Base-by-base conservation (phyloP, 1,139 yeast genomes). In the Protomyces lactucae-debilis region DNA sequence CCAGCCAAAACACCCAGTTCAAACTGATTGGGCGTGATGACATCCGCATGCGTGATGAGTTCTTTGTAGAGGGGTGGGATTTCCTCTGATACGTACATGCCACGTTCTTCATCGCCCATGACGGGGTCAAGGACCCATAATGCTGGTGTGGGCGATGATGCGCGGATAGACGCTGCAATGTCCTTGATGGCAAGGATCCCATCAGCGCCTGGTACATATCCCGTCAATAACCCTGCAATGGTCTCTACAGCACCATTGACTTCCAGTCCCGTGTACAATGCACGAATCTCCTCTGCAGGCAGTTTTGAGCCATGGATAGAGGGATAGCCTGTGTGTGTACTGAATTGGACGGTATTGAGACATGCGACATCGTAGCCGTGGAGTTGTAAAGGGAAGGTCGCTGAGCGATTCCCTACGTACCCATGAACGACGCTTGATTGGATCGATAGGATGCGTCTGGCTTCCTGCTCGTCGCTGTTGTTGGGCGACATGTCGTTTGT, bases 21-120 rank as follows among this genome's bases (percentile, higher is more conserved):
- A 74, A 88, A 88, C 73, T 90, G 96, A 74, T 93, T 93, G 0
- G 99, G 99, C 0, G 97, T 89, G 9, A 87, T 83, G 23, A 91
- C 73, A 67, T 84, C 85, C 12, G 91, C 90, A 1, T 75, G 66
- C 1, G 78, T 73, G 18, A 74, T 71, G 53, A 92, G 74, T n/a
- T 76, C 71, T 71, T 81, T 80, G 73, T 92, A 92, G 1, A 83
- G 82, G 0, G 84, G 83, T 0, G 92, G 80, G 61, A 90, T 88
- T 23, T 83, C 82, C 68, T 84, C 81, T 55, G 85, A 82, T 10
- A 93, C 97, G 72, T 93, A 93, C 35, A 92, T 74, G 23, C 57
- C 61, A 66, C 80, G 81, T 1, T 96, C 96, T 70, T 89, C 86
- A 74, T 93, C 99, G 14, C 99, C 99, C 81, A 93, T 81, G 1